Base-by-base conservation (phyloP, 495 filamentous ascomycete genomes). In the Neurospora africana region DNA sequence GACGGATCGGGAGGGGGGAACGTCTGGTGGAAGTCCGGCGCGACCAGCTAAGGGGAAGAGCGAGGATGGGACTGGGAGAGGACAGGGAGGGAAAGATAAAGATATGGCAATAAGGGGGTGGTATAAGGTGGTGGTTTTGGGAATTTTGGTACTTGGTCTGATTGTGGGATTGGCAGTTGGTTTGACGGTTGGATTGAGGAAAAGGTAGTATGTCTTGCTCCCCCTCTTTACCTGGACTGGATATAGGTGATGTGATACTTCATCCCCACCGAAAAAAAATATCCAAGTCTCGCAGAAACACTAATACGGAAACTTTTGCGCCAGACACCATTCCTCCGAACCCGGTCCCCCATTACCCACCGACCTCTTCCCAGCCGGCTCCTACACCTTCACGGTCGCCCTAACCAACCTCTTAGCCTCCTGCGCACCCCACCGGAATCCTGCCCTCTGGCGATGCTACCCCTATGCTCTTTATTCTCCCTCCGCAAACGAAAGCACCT, bases 361-460 rank as follows among this genome's bases (percentile, higher is more conserved):
- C n/a, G 36, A 68, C 21, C 38, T 74, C 69, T 89, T 90, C 74
- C 89, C 89, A 3, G 76, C 82, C 0, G 89, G 89, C 35, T 83
- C 83, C 35, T 91, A 86, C 75, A 79, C 82, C 68, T 79, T 90
- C 71, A 80, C 81, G 10, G 87, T 86, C n/a, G 85, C 82, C 74
- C 85, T 90, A n/a, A 74, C 82, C 40, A 85, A 75, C 27, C 75
- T 84, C 4, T 76, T 78, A 17, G 82, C 86, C 27, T 80, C 82
- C 76, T 90, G 88, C 80, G 86, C 83, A 17, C 81, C 82, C 79
- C 86, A 83, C 11, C 81, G 81, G 36, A 82, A 84, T 68, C 70
- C 86, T 1, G 69, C 75, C n/a, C 83, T 83, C 8, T 90, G 86
- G 84, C 76, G 76, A n/a, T 90, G 89, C 78, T 86, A 82, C 74